Evolutionary conservation across 2,329 filamentous ascomycete species (phyloP).

Genomic region (Parastagonospora nodorum): DNA sequence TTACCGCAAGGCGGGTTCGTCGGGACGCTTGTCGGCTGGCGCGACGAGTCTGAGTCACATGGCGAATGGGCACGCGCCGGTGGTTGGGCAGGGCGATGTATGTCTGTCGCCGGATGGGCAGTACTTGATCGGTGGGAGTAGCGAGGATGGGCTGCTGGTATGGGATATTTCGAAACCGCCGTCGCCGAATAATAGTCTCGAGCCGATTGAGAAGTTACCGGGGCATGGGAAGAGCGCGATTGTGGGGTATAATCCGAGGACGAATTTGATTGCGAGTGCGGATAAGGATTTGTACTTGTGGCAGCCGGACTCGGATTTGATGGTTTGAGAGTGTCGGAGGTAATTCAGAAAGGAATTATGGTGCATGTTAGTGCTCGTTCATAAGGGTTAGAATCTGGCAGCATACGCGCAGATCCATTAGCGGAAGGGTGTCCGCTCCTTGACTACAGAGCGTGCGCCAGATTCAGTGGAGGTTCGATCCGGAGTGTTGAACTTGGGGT

Average conservation of each 20-base stretch:
- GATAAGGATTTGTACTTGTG: conserved; percentile 72
- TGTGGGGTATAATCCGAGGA: conserved; percentile 86
- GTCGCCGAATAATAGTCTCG: conserved; percentile 62
- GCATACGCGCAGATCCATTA: too few relatives aligned
- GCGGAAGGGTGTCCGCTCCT: too few relatives aligned
- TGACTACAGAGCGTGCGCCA: too few relatives aligned
- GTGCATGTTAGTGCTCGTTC: too few relatives aligned
- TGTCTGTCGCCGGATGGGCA: conserved; percentile 90
- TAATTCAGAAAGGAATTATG: too few relatives aligned
- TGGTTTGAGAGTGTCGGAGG: conserved; percentile 28
- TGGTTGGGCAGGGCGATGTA: conserved; percentile 70
- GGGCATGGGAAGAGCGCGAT: conserved; percentile 69
- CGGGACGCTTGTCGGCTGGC: conserved; percentile 54
- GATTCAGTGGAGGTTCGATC: too few relatives aligned
- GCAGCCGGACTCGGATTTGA: conserved; percentile 53
- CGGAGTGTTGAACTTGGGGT: too few relatives aligned
- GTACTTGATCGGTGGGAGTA: conserved; percentile 82
- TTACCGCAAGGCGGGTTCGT: conserved; percentile 50
- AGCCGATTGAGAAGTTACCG: conserved; percentile 67
- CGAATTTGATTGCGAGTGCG: conserved; percentile 88
- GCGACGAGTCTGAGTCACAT: conserved; percentile 56
- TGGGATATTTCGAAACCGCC: conserved; percentile 73
- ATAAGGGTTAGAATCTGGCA: too few relatives aligned
- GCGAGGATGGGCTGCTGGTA: conserved; percentile 72
- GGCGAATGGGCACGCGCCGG: conserved; percentile 34